phyloP scores from a whole-genome alignment of 192 early-diverging fungal species.

The Jimgerdemannia lactiflua region DNA sequence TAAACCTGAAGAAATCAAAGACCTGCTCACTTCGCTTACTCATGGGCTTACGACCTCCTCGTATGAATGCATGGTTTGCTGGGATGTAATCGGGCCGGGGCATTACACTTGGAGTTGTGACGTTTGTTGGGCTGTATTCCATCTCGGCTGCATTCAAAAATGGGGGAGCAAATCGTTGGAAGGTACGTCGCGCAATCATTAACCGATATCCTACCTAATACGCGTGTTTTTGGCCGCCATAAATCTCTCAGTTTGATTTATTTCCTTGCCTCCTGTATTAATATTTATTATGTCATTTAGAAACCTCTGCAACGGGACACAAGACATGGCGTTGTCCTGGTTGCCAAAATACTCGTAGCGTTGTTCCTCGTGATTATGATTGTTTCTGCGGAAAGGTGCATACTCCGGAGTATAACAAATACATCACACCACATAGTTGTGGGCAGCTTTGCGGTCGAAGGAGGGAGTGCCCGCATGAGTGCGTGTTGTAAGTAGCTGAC shows the following conservation, averaged over 20 bases:
- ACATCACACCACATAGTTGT: conserved; percentile 81
- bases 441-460: conserved; percentile 69
- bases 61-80: conserved; percentile 98
- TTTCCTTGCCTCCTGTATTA: not conserved
- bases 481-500: conserved; percentile 39
- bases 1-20: conserved; percentile 31
- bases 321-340: conserved; percentile 87
- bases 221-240: not conserved
- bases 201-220: not conserved
- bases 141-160: conserved; percentile 78
- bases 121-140: conserved; percentile 88
- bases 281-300: conserved; percentile 10
- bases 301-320: conserved; percentile 6
- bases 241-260: not conserved
- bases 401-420: conserved; percentile 65
- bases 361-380: conserved; percentile 67
- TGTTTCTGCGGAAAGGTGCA: conserved; percentile 88
- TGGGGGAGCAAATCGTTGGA: conserved; percentile 71
- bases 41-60: conserved; percentile 60
- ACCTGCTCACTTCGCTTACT: conserved; percentile 63
- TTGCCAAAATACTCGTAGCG: conserved; percentile 71
- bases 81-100: conserved; percentile 70
- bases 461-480: conserved; percentile 73
- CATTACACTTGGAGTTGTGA: conserved; percentile 85
- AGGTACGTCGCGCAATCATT: conserved; percentile 26